Evolutionary conservation across 345 rosid genomes (phyloP).

Genomic region (Syzygium aqueum): DNA sequence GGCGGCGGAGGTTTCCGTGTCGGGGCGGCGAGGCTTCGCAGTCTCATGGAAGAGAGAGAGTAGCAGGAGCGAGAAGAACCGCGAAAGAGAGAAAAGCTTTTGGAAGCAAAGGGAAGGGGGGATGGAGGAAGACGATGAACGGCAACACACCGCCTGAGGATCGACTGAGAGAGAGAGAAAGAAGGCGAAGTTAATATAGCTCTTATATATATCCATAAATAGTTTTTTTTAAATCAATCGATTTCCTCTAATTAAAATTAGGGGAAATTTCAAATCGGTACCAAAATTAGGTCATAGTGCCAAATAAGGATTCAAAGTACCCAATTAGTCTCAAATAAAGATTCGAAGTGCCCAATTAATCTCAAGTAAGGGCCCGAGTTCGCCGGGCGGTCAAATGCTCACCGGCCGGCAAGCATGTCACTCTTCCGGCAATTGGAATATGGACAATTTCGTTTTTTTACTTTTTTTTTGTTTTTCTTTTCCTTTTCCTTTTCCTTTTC

Average conservation of each 20-base stretch:
- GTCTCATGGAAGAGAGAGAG: neutral
- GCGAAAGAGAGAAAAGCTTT: neutral
- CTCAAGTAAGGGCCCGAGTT: too few species aligned
- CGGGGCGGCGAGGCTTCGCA: neutral
- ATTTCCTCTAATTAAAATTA: neutral
- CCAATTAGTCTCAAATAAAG: too few species aligned
- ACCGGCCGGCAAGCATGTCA: too few species aligned
- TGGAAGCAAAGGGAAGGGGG: neutral
- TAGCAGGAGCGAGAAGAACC: neutral
- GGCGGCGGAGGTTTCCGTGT: neutral
- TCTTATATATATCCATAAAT: neutral
- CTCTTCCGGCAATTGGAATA: too few species aligned
- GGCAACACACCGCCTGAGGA: neutral
- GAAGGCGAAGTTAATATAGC: neutral
- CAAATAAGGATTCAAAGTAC: too few species aligned
- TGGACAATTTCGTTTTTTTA: too few species aligned
- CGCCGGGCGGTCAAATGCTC: too few species aligned
- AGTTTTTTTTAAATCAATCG: neutral
- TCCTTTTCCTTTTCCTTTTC: too few species aligned
- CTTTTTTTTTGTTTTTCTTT: too few species aligned
- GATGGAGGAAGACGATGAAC: neutral
- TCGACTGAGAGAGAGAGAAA: neutral
- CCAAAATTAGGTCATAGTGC: too few species aligned
- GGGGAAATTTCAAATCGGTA: too few species aligned
- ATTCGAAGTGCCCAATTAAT: too few species aligned